Evolutionary conservation across 23 red algal genomes (phyloP).

Genomic region (Gracilariopsis chorda): DNA sequence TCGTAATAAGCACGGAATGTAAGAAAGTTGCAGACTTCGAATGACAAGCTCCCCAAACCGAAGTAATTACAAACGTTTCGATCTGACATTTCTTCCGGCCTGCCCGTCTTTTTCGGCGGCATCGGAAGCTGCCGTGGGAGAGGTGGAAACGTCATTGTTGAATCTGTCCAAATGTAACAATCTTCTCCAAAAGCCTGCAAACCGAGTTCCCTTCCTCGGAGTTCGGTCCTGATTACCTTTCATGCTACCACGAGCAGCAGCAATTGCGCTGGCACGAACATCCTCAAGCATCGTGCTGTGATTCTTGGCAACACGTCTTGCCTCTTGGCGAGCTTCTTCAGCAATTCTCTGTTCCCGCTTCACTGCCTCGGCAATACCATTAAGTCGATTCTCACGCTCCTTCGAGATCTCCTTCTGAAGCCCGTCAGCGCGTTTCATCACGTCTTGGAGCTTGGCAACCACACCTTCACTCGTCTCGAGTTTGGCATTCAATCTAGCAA

Average conservation of each 20-base stretch:
- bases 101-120: conserved; percentile 11
- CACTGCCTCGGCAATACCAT: conserved; percentile 7
- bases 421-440: conserved; percentile 15
- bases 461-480: conserved; percentile 27
- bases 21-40: background rate
- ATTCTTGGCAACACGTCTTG: conserved; percentile 16
- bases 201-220: conserved; percentile 2
- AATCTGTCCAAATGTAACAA: conserved; percentile 38
- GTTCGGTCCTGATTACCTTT: conserved; percentile 3
- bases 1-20: conserved; percentile 10
- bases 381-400: conserved; percentile 29
- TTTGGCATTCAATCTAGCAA: conserved; percentile 45
- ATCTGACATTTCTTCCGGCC: background rate
- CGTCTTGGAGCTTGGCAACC: conserved; percentile 7
- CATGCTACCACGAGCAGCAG: conserved; percentile 29
- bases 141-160: conserved; percentile 18
- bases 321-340: conserved; percentile 51
- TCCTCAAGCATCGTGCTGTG: conserved; percentile 44
- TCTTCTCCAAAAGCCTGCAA: conserved; percentile 56
- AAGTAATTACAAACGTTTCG: conserved; percentile 9
- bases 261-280: conserved; percentile 43
- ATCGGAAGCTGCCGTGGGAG: background rate
- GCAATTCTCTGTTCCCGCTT: conserved; percentile 38
- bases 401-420: conserved; percentile 30
- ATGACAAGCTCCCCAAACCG: background rate